These are phyloP conservation scores for Sambucus nigra DNA, from an alignment of 129 eudicot genomes.

Conservation along the genomic window DNA sequence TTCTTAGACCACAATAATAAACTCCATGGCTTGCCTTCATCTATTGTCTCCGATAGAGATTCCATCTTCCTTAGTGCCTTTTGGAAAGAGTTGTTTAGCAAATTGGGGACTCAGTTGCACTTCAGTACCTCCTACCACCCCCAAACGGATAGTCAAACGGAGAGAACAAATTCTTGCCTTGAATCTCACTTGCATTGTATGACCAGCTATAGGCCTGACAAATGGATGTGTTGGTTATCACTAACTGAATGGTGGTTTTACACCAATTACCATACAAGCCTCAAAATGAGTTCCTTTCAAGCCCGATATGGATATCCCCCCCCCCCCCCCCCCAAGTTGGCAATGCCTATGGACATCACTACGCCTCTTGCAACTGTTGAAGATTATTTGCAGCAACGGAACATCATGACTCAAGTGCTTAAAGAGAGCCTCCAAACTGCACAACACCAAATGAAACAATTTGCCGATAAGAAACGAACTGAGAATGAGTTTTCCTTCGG, in stretches of 20 bases:
- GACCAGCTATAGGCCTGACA: background rate
- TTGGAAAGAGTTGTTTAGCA: background rate
- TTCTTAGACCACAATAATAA: background rate
- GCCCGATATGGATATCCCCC: background rate
- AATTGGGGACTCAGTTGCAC: background rate
- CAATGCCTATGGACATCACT: too few relatives aligned
- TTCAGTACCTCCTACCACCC: background rate
- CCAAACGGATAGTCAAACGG: background rate
- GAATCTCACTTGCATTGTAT: background rate
- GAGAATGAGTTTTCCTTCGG: background rate
- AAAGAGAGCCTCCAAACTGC: background rate
- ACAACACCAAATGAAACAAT: background rate
- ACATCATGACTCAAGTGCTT: background rate
- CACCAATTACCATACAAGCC: background rate
- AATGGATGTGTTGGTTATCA: background rate
- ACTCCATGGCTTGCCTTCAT: background rate
- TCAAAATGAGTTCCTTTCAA: background rate
- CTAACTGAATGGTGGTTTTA: background rate
- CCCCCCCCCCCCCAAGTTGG: too few relatives aligned
- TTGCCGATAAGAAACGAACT: background rate
- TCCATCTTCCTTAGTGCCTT: background rate
- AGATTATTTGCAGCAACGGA: background rate
- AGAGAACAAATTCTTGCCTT: background rate
- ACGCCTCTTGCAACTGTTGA: background rate
- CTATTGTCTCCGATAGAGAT: background rate